Evolutionary conservation across 164 flowering plant genomes (phyloP).

Genomic region (Piper longum): DNA sequence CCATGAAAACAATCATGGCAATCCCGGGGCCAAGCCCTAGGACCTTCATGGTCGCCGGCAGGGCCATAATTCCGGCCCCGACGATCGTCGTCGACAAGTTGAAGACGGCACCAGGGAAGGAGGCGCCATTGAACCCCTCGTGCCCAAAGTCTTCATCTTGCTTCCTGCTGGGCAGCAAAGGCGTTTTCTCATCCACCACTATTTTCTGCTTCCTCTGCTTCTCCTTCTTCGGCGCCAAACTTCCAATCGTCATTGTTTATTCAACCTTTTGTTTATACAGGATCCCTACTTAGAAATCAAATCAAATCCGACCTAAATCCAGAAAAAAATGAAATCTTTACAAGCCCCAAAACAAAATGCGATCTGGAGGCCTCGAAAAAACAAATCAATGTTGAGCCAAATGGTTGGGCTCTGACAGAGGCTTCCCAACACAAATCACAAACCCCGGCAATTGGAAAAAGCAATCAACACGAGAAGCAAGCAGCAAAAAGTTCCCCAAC

Average conservation of each 20-base stretch:
- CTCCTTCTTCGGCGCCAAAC: constrained; percentile 30
- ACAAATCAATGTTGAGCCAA: too few species aligned
- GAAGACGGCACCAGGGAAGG: constrained; percentile 76
- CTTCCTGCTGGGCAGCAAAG: constrained; percentile 47
- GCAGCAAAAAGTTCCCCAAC: too few species aligned
- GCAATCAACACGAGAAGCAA: too few species aligned
- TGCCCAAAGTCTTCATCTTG: constrained; percentile 35
- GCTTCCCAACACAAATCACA: too few species aligned
- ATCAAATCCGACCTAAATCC: too few species aligned
- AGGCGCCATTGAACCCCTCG: constrained; percentile 84
- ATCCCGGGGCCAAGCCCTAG: constrained; percentile 66
- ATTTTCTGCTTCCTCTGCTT: constrained; percentile 25
- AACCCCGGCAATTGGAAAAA: too few species aligned
- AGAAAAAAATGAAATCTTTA: too few species aligned
- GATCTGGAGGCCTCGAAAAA: too few species aligned
- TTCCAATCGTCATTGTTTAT: constrained; percentile 38
- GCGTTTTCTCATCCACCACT: constrained; percentile 56
- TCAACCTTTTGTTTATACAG: neutral
- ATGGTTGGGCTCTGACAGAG: too few species aligned
- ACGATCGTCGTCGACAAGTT: constrained; percentile 78
- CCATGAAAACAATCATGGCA: constrained; percentile 59
- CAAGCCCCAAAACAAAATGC: too few species aligned
- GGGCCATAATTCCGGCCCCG: constrained; percentile 96
- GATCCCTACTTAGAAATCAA: too few species aligned
- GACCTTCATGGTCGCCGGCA: constrained; percentile 89